A percentile compares a stretch with the other conserved stretches of the same genome.
Conservation (phyloP, 345 rosid genomes). For the Sisymbrium altissimum region DNA sequence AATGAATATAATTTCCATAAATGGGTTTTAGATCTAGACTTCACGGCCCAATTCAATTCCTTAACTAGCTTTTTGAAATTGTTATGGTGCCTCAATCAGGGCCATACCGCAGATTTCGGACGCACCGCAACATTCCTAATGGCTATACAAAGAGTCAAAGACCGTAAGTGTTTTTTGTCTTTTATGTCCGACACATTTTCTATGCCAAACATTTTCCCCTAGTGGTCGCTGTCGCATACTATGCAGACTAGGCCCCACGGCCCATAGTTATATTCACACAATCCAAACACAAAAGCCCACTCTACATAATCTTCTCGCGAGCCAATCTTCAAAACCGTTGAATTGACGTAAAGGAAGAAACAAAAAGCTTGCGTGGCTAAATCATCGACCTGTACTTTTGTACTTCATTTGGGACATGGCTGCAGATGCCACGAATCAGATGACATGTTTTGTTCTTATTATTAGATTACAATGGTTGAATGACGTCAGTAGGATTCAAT, state of each 20-base stretch:
- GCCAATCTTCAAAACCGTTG: neutral
- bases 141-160: neutral
- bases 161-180: neutral
- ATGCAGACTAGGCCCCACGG: slow-evolving; percentile 20
- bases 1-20: neutral
- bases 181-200: slow-evolving; percentile 6
- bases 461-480: neutral
- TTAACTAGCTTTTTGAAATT: neutral
- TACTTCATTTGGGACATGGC: neutral
- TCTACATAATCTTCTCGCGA: slow-evolving; percentile 5
- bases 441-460: neutral
- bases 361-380: slow-evolving; percentile 12
- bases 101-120: neutral
- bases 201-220: neutral
- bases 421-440: neutral
- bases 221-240: slow-evolving; percentile 19
- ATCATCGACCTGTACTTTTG: neutral
- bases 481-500: neutral
- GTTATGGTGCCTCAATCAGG: neutral
- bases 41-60: slow-evolving; percentile 19
- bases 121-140: neutral
- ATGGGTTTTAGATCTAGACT: neutral
- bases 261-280: slow-evolving; percentile 12
- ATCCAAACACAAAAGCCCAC: slow-evolving; percentile 24
- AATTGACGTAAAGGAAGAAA: neutral